These are phyloP conservation scores for Bipolaris oryzae DNA, from an alignment of 2,329 filamentous ascomycete species.

Conservation along the genomic window DNA sequence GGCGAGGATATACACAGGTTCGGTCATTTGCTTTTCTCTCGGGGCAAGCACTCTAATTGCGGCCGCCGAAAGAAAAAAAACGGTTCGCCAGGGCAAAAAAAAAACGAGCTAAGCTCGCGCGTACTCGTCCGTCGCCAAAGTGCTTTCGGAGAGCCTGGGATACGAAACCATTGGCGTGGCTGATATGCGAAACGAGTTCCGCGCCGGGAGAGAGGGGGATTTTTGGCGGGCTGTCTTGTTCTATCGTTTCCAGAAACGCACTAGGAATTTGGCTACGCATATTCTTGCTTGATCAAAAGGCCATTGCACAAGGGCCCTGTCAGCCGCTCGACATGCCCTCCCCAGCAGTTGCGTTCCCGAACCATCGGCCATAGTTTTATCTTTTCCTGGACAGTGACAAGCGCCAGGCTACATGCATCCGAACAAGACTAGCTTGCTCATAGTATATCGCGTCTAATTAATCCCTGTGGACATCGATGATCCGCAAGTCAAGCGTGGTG, in stretches of 20 bases:
- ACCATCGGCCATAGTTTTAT: slow-evolving; percentile 14
- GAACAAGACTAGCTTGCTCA: not conserved
- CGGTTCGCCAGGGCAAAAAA: not conserved
- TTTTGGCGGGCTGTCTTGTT: not conserved
- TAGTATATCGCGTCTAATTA: slow-evolving; percentile 3
- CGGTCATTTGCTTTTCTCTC: too few relatives aligned
- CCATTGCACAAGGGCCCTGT: slow-evolving; percentile 1
- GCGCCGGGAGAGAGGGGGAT: not conserved
- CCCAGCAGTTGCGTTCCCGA: slow-evolving; percentile 11
- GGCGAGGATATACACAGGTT: not conserved
- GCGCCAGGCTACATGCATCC: slow-evolving; percentile 7
- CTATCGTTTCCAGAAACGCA: slow-evolving; percentile 15
- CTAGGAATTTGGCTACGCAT: slow-evolving; percentile 8
- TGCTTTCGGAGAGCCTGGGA: slow-evolving; percentile 1
- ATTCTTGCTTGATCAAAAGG: slow-evolving; percentile 4
- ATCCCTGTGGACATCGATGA: slow-evolving; percentile 18
- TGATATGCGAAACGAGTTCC: slow-evolving; percentile 2
- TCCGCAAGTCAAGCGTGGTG: slow-evolving; percentile 11
- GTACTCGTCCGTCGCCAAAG: not conserved
- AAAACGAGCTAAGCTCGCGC: not conserved
- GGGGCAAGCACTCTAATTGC: too few relatives aligned
- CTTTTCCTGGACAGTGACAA: slow-evolving; percentile 8
- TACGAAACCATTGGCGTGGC: not conserved
- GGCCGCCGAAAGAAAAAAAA: not conserved
- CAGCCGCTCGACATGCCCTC: slow-evolving; percentile 19